These are phyloP conservation scores for Cephalotrichum gorgonifer DNA, from an alignment of 2,329 filamentous ascomycete species.

Conservation along the genomic window DNA sequence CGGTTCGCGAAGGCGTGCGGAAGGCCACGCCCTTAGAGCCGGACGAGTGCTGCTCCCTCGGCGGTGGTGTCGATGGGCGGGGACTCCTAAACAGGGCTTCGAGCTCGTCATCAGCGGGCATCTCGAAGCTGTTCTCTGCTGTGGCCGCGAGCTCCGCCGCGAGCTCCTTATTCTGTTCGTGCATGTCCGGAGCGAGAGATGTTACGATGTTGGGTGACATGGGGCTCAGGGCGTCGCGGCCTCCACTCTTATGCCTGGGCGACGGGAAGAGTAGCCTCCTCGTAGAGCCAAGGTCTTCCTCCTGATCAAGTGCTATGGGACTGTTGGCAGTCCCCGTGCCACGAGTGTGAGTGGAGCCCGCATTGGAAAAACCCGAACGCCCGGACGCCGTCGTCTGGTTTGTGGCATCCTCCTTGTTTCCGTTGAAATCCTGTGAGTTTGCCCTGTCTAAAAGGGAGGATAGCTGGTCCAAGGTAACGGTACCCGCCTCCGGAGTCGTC, in stretches of 20 bases:
- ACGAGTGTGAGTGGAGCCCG: slow-evolving; percentile 41
- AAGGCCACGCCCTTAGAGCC: slow-evolving; percentile 35
- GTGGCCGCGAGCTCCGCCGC: slow-evolving; percentile 23
- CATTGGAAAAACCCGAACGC: slow-evolving; percentile 15
- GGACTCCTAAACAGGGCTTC: slow-evolving; percentile 58
- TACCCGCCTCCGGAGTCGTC: neutral
- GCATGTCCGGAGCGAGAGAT: slow-evolving; percentile 22
- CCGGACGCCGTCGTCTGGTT: neutral
- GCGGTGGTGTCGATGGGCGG: slow-evolving; percentile 42
- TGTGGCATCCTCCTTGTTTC: neutral
- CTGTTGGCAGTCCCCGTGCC: slow-evolving; percentile 45
- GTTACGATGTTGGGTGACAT: slow-evolving; percentile 42
- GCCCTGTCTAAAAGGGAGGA: neutral
- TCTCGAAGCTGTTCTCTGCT: slow-evolving; percentile 24
- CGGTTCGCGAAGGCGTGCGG: slow-evolving; percentile 48
- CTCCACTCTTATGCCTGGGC: slow-evolving; percentile 49
- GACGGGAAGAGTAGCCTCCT: slow-evolving; percentile 69
- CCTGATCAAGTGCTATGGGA: slow-evolving; percentile 42
- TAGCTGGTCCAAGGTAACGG: slow-evolving; percentile 6
- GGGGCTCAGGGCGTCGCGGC: slow-evolving; percentile 46
- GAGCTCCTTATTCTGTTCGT: slow-evolving; percentile 18
- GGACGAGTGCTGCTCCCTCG: slow-evolving; percentile 25
- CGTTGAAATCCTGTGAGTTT: neutral
- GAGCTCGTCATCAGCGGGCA: slow-evolving; percentile 38
- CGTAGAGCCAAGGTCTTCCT: slow-evolving; percentile 41